A percentile compares a stretch with the other conserved stretches of the same genome.
Conservation (phyloP, 345 rosid species). For the sweet orange (Citrus sinensis) region DVS_A1.0 CM039164.1:602001-602500, state of each 20-base stretch:
- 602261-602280: slow-evolving; percentile 95
- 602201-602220: slow-evolving; percentile 84
- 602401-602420: slow-evolving; percentile 95
- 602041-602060: slow-evolving; percentile 66
- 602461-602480: slow-evolving; percentile 58
- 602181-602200: slow-evolving; percentile 85
- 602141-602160: slow-evolving; percentile 84
- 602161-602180: slow-evolving; percentile 69
- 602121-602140: slow-evolving; percentile 86
- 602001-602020: slow-evolving; percentile 87
- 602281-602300: slow-evolving; percentile 81
- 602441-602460: slow-evolving; percentile 64
- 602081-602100: slow-evolving; percentile 76
- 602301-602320: slow-evolving; percentile 73
- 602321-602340: slow-evolving; percentile 82
- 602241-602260: slow-evolving; percentile 88
- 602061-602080: slow-evolving; percentile 73
- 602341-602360: slow-evolving; percentile 87
- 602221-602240: slow-evolving; percentile 66
- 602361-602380: slow-evolving; percentile 76
- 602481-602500: slow-evolving; percentile 54
- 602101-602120: slow-evolving; percentile 97
- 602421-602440: slow-evolving; percentile 57
- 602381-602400: slow-evolving; percentile 79
- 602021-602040: slow-evolving; percentile 59